phyloP scores from a whole-genome alignment of 768 basidiomycete species.

The Collybia nuda region DNA sequence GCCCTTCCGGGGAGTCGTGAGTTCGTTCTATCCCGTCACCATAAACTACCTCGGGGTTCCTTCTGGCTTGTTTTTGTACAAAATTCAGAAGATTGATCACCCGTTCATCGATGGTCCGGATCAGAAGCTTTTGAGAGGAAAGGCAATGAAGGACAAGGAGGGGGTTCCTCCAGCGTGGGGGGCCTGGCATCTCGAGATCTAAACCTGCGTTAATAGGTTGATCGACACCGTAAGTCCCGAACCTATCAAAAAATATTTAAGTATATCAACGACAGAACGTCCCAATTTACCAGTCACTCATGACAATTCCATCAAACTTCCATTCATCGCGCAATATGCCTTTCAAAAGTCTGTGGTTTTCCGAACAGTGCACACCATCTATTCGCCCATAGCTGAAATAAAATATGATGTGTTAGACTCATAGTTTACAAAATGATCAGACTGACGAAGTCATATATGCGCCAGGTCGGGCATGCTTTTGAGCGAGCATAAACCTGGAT shows the following conservation, averaged over 20 bases:
- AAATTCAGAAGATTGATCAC: constrained; percentile 51
- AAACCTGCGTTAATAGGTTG: constrained; percentile 70
- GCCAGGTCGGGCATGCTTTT: constrained; percentile 58
- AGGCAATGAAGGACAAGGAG: constrained; percentile 35
- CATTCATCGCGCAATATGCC: constrained; percentile 74
- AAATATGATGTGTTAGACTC: not conserved
- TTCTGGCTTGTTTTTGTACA: constrained; percentile 54
- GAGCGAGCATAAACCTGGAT: constrained; percentile 67
- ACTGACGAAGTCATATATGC: constrained; percentile 67
- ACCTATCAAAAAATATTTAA: constrained; percentile 38
- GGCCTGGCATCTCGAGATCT: constrained; percentile 79
- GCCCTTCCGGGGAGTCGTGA: constrained; percentile 49
- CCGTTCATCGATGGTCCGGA: constrained; percentile 47
- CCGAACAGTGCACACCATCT: constrained; percentile 69
- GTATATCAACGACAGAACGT: not conserved
- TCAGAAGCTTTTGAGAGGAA: constrained; percentile 46
- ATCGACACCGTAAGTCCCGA: constrained; percentile 71
- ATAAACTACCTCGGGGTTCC: constrained; percentile 59
- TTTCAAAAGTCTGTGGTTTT: constrained; percentile 59
- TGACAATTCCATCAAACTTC: constrained; percentile 67
- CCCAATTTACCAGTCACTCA: constrained; percentile 72
- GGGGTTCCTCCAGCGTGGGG: constrained; percentile 64
- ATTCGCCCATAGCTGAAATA: constrained; percentile 74
- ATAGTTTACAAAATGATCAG: not conserved
- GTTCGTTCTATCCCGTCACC: constrained; percentile 61